Percentiles rank a stretch among this genome's conserved stretches.
Conservation (phyloP, 192 early-diverging fungal genomes). For the Podila horticola region DNA sequence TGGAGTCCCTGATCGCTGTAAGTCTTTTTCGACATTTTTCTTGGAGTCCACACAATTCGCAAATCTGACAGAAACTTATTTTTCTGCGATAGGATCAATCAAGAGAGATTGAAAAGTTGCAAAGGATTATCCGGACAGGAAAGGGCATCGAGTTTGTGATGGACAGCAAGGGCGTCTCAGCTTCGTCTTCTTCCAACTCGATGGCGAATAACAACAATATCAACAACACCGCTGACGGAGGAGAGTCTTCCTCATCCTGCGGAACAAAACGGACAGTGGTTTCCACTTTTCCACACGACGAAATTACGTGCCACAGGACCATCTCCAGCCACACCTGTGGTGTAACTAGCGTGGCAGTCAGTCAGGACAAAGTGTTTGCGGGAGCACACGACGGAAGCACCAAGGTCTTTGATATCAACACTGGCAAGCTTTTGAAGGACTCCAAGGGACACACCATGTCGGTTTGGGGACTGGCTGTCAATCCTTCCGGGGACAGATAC, state of each 20-base stretch:
- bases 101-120: conserved; percentile 40
- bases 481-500: conserved; percentile 48
- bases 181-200: not conserved
- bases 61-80: not conserved
- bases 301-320: conserved; percentile 64
- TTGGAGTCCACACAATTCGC: not conserved
- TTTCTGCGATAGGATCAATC: conserved; percentile 24
- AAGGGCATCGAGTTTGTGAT: conserved; percentile 16
- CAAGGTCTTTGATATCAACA: conserved; percentile 65
- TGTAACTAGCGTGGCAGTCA: conserved; percentile 64
- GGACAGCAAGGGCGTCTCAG: not conserved
- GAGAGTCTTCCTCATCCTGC: conserved; percentile 6
- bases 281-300: conserved; percentile 60
- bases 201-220: not conserved
- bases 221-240: not conserved
- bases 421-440: conserved; percentile 55
- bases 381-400: conserved; percentile 69
- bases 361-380: conserved; percentile 57
- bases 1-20: conserved; percentile 51
- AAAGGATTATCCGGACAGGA: conserved; percentile 45
- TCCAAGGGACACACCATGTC: conserved; percentile 60
- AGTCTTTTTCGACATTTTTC: not conserved
- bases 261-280: conserved; percentile 32
- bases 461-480: conserved; percentile 68
- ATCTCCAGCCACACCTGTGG: conserved; percentile 63